Base-by-base conservation (phyloP, 345 rosid genomes). In the Eucalyptus victrix region DNA sequence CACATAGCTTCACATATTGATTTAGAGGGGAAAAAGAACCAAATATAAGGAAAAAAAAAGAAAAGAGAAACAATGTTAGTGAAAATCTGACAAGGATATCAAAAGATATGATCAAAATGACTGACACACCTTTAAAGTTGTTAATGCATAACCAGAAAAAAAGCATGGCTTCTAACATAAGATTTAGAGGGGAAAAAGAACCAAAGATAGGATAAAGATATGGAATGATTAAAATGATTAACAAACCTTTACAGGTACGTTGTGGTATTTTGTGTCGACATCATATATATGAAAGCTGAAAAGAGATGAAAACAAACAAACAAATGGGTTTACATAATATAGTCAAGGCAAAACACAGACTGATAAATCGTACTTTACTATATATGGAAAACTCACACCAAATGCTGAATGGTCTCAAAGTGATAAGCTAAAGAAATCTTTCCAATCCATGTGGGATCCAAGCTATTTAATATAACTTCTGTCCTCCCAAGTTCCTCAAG, bases 401-500 rank as follows among this genome's bases (percentile, higher is more conserved):
- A 92, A 72, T 93, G 92, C 91, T 97, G 99, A 80, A 96, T 91
- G 15, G 93, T 91, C 93, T 97, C 99, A 91, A 96, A 97, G 87
- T 95, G 99, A 93, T 94, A 95, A 89, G 96, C 90, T 90, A 96
- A 88, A 23, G 94, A 91, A 51, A 95, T 91, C 92, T 97, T 97
- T 88, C 90, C 88, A 90, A 97, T 96, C 99, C 99, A 97, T 65
- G 92, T 85, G 45, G 99, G 99, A 91, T 95, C 93, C 89, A 96
- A 92, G 89, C 51, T 90, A 89, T 97, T 97, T 76, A 94, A 88
- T 86, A 96, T 92, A 88, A 96, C 99, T 93, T 97, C 99, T 53
- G 99, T 96, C 26, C 96, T 97, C 72, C 98, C 98, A 92, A 97
- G 92, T 93, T 97, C 99, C 90, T 95, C 96, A 56, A 97, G 93